Evolutionary conservation across 257 asterid species (phyloP), one percentile per base, ranked within the genome.

Genomic region (Nyctanthes arbortristis): DNA sequence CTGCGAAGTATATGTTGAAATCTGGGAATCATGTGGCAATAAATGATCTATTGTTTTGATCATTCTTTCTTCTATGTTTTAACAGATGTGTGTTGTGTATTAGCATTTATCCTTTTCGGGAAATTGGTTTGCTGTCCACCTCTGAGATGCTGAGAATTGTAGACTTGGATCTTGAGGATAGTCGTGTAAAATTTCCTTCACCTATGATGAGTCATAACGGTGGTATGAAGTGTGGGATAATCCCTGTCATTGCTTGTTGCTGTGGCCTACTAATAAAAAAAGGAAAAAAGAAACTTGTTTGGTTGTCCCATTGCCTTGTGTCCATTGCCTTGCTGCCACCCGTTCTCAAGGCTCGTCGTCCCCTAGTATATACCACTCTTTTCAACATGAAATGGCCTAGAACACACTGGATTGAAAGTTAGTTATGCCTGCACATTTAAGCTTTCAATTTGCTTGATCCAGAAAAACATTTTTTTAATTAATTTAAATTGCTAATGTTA

Each of bases 391-490:
- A 52, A 10, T 52, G 14, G 7, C 30, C 30, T 22, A 52, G 14
- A 52, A 40, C 52, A 39, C 18, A 1, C 52, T 40, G 22, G 54
- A 24, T 43, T 24, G 24, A n/a, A n/a, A 45, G 25, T n/a, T 14
- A 45, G 16, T 6, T 9, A 24, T 43, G 28, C 61, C 14, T 29
- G 67, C 52, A 11, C 28, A 0, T 18, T 30, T 60, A 58, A 39
- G 65, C 58, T 59, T 7, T 52, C 9, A 52, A 12, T 3, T 52
- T 52, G 8, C 5, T 22, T 22, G n/a, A 11, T 52, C 66, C 31
- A 24, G 14, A 43, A 57, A 58, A 32, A 32, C 68, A 27, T 43
- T 33, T 66, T 67, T 49, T 69, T 63, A 28, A 58, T 52, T 70
- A 22, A 31, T 70, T 16, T 63, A 12, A 52, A 22, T 52, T 52